These are phyloP conservation scores for Nitzschia sp. DNA, from an alignment of 108 stramenopile species.

Conservation along the genomic window DNA sequence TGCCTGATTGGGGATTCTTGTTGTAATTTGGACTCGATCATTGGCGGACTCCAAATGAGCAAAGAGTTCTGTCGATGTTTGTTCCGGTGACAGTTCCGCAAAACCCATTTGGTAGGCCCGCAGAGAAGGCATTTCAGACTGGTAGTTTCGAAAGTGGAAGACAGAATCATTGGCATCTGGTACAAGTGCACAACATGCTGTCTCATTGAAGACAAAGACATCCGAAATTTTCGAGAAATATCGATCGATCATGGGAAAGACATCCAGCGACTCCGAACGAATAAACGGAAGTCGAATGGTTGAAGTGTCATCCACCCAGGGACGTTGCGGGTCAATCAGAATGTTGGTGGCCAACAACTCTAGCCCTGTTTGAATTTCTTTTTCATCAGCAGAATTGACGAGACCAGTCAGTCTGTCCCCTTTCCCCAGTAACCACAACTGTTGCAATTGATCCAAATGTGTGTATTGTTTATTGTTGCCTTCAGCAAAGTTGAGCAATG, in stretches of 20 bases:
- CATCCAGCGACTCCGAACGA: slow-evolving; percentile 12
- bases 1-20: slow-evolving; percentile 14
- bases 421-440: background rate
- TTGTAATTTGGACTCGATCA: slow-evolving; percentile 33
- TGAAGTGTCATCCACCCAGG: background rate
- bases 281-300: slow-evolving; percentile 7
- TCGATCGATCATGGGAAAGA: slow-evolving; percentile 18
- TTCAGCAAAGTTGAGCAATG: slow-evolving; percentile 24
- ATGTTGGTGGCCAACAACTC: background rate
- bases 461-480: slow-evolving; percentile 17
- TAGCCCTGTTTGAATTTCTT: slow-evolving; percentile 5
- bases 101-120: slow-evolving; percentile 42
- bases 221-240: slow-evolving; percentile 25
- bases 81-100: slow-evolving; percentile 50
- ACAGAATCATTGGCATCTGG: slow-evolving; percentile 29
- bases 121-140: slow-evolving; percentile 47
- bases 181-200: slow-evolving; percentile 18
- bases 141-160: slow-evolving; percentile 60
- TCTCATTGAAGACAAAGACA: slow-evolving; percentile 22
- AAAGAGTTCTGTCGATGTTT: slow-evolving; percentile 38
- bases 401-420: slow-evolving; percentile 16
- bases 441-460: background rate
- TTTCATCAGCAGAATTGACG: slow-evolving; percentile 2
- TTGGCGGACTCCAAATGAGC: slow-evolving; percentile 34
- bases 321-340: slow-evolving; percentile 10